A percentile compares a stretch with the other conserved stretches of the same genome.
phyloP scores from a whole-genome alignment of 2,329 filamentous ascomycete genomes.

The Colletotrichum phormii region DNA sequence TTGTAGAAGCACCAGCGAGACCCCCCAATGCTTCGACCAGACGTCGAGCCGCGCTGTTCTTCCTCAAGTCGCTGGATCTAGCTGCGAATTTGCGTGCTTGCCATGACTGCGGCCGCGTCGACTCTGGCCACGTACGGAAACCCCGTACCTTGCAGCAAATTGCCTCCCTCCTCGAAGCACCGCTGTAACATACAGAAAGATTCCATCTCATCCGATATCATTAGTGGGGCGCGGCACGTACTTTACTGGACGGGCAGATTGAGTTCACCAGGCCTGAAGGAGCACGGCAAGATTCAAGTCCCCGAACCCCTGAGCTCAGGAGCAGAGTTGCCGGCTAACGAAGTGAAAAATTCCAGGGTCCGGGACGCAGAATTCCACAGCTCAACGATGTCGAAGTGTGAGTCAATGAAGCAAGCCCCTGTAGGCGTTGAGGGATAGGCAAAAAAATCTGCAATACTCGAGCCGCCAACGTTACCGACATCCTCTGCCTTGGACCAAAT shows the following conservation, averaged over 20 bases:
- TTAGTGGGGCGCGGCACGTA: background rate
- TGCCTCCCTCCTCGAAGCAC: background rate
- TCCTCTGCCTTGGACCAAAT: conserved; percentile 8
- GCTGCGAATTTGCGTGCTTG: background rate
- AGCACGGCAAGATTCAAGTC: background rate
- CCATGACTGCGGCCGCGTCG: conserved; percentile 3
- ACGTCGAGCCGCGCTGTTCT: background rate
- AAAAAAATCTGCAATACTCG: background rate
- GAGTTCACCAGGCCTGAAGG: background rate
- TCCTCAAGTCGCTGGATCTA: background rate
- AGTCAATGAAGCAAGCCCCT: conserved; percentile 11
- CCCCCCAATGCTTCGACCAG: background rate
- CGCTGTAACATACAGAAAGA: background rate
- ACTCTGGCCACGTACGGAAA: background rate
- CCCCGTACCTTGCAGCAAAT: conserved; percentile 18
- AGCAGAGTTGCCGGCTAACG: background rate
- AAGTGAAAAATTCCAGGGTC: background rate
- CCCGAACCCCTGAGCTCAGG: background rate
- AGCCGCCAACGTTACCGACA: background rate
- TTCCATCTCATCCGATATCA: conserved; percentile 15
- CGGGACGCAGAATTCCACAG: background rate
- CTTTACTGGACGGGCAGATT: conserved; percentile 4
- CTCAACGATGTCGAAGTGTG: background rate
- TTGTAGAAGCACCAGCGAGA: background rate
- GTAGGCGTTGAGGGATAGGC: background rate